Evolutionary conservation across 345 rosid genomes (phyloP).

Genomic region (Eucalyptus grandis): DNA sequence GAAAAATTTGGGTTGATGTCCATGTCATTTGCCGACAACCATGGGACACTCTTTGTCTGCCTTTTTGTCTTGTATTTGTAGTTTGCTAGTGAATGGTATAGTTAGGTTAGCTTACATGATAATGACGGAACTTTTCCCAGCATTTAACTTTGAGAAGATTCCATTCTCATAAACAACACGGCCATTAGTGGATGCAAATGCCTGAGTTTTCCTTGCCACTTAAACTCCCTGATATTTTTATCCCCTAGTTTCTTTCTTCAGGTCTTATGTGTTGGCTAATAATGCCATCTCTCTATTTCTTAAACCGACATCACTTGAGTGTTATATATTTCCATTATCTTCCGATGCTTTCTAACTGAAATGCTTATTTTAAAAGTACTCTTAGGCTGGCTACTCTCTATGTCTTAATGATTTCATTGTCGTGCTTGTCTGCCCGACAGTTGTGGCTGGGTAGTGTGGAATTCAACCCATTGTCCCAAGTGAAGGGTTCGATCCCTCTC

Average conservation of each 20-base stretch:
- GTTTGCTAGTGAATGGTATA: not conserved
- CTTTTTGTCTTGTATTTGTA: not conserved
- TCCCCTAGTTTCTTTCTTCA: not conserved
- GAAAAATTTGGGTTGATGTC: not conserved
- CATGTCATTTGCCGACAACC: slow-evolving; percentile 7
- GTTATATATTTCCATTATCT: not conserved
- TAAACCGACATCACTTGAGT: not conserved
- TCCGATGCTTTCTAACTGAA: not conserved
- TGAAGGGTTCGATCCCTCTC: not conserved
- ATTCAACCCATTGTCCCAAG: not conserved
- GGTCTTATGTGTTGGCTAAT: not conserved
- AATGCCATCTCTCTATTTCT: not conserved
- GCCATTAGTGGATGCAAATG: slow-evolving; percentile 28
- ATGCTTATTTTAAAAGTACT: not conserved
- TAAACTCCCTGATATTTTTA: not conserved
- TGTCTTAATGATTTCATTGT: not conserved
- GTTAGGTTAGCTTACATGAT: not conserved
- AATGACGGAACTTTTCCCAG: slow-evolving; percentile 1
- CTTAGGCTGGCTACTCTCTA: not conserved
- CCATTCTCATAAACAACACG: slow-evolving; percentile 21
- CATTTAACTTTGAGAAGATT: slow-evolving; percentile 2
- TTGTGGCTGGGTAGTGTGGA: not conserved
- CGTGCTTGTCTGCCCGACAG: not conserved
- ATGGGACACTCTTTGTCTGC: not conserved
- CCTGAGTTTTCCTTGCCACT: slow-evolving; percentile 28